Conservation (phyloP, 1,284 basidiomycete genomes). For the Trametes hirsuta region DNA sequence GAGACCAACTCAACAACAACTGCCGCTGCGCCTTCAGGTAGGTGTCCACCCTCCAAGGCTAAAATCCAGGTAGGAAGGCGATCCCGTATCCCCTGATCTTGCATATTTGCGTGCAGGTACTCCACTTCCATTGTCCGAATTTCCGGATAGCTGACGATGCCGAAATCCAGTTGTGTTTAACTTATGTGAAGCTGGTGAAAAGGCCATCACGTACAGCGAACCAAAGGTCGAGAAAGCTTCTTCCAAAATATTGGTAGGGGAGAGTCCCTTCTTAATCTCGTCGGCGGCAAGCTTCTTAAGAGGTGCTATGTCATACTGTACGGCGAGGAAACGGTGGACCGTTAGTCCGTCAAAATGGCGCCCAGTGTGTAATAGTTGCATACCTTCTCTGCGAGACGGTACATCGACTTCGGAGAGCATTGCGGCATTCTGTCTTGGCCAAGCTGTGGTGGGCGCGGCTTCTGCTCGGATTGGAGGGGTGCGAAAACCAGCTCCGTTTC, state of each 20-base stretch:
- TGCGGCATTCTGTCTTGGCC: background rate
- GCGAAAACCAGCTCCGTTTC: conserved; percentile 21
- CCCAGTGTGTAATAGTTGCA: background rate
- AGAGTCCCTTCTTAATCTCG: conserved; percentile 18
- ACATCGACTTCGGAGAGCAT: conserved; percentile 8
- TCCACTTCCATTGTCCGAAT: background rate
- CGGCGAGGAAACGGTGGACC: no score
- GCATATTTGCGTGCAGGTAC: background rate
- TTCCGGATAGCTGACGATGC: background rate
- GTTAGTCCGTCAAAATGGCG: no score
- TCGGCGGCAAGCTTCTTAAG: conserved; percentile 17
- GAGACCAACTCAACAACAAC: background rate
- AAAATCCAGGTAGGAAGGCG: background rate
- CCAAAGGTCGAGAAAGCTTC: conserved; percentile 29
- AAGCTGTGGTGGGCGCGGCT: background rate
- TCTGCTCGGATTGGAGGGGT: conserved; percentile 24
- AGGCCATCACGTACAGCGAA: conserved; percentile 8
- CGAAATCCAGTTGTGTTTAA: background rate
- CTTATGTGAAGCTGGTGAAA: background rate
- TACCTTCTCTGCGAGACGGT: conserved; percentile 4
- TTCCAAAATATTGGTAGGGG: conserved; percentile 15
- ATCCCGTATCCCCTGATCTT: background rate
- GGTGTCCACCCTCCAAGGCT: background rate
- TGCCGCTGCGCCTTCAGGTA: background rate
- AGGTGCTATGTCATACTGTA: conserved; percentile 19